Evolutionary conservation across 2,329 filamentous ascomycete genomes (phyloP), one percentile per base, ranked within the genome.

Genomic region (Helicocarpus griseus): DNA sequence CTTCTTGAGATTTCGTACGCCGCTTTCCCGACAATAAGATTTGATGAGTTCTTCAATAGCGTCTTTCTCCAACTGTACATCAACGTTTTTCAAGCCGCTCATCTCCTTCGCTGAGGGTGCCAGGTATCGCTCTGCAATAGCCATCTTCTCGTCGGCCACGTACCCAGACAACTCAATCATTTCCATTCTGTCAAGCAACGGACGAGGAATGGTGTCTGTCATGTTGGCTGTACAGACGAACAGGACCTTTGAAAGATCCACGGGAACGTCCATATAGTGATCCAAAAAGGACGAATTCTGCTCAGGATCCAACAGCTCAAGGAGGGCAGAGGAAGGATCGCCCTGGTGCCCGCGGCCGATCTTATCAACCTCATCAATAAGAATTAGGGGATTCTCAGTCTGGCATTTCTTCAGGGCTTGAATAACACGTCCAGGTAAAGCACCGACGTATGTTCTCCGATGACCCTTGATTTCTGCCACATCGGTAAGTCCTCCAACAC

Each of bases 181-280:
- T 69, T 98, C 93, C 93, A 98, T 98, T 60, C 93, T 85, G 66
- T 98, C 93, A 14, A 97, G 78, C 0, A 98, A 77, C 2, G 93
- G 94, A 39, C 90, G 82, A 14, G 93, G 93, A 55, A 98, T 98
- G 0, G 93, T 98, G 63, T 98, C 93, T 0, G 90, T 95, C 85
- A 97, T 94, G 69, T 98, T 98, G 54, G 93, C 93, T 13, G 93
- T 98, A 77, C 93, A 98, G 39, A 98, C 93, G 65, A 98, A 98
- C 21, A 98, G 78, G 2, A 98, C 93, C 73, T 97, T 97, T 48
- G 90, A 96, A 48, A 98, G 77, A 65, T 98, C 93, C 5, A 98
- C 91, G 0, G 93, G 93, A 0, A 98, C 89, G 67, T 98, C 93
- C 80, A 98, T 89, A 73, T 98, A 98, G 69, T 98, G 93, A 61